Base-by-base conservation (phyloP, 73 alveolate genomes). In the Paramecium caudatum region DNA sequence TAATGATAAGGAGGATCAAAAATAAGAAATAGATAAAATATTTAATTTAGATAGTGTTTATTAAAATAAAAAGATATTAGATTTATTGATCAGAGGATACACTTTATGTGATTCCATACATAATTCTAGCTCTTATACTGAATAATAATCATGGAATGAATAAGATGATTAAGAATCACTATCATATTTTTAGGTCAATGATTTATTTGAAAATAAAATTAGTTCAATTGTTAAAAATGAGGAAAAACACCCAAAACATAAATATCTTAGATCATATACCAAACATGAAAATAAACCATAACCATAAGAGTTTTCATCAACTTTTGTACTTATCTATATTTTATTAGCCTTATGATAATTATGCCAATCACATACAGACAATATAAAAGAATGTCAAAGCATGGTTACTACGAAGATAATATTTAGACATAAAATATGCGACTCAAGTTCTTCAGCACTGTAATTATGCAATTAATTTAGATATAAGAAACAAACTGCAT, bases 361-460 rank as follows among this genome's bases (percentile, higher is more conserved):
- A 65, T 65, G 47, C 47, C 7, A 36, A 65, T 32, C 83, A 65
- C 34, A 83, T 83, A 0, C 33, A 83, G 10, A 55, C 84, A 8
- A 83, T 83, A 4, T 50, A 83, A 36, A 83, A 83, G 61, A 83
- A 83, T 83, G 91, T 83, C 1, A 83, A 65, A 61, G 91, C 85
- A n/a, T 83, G 91, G 91, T 34, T 83, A 36, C 19, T 83, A 49
- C 49, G 91, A 61, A 83, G 91, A 34, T 30, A 83, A 5, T 83
- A 83, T 50, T 50, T 83, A 62, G 91, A 83, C 25, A 83, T 83
- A 2, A 83, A 83, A 34, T 83, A 83, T 37, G 91, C 91, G 6
- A 83, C 91, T 3, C 55, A 70, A 13, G 91, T 83, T 13, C 30
- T 83, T 10, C 36, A 83, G 36, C 36, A 83, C 61, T 83, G 91